Conservation (phyloP, 148 eudicot species). For the Cornus florida region DNA sequence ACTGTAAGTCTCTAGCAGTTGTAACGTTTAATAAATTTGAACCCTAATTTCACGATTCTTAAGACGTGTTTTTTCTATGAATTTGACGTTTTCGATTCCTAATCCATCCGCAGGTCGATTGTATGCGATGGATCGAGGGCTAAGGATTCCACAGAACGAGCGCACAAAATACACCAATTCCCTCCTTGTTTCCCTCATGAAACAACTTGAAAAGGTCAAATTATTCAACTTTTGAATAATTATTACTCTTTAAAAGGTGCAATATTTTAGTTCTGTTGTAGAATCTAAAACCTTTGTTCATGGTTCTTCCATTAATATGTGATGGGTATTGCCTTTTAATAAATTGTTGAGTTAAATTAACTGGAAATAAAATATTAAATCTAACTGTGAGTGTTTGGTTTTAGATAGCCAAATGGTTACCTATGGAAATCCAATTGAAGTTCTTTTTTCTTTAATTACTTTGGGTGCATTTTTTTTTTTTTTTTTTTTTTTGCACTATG, state of each 20-base stretch:
- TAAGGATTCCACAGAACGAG: slow-evolving; percentile 72
- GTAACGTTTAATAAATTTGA: neutral
- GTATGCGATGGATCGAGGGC: slow-evolving; percentile 96
- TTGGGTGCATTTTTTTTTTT: no score
- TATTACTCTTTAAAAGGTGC: no score
- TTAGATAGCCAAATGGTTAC: neutral
- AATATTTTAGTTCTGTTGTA: no score
- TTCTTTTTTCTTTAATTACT: no score
- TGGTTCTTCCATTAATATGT: no score
- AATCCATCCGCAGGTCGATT: slow-evolving; percentile 65
- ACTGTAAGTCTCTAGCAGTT: slow-evolving; percentile 44
- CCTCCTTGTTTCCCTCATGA: slow-evolving; percentile 80
- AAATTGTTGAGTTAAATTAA: no score
- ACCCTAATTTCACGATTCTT: slow-evolving; percentile 19
- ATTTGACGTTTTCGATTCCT: neutral
- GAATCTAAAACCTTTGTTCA: no score
- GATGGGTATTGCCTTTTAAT: no score
- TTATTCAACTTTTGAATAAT: neutral
- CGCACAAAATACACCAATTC: slow-evolving; percentile 83
- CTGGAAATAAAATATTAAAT: no score
- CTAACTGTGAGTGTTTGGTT: neutral
- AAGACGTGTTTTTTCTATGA: neutral
- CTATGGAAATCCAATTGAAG: no score
- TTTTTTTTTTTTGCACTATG: no score
- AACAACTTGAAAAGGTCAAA: slow-evolving; percentile 92